Conservation (phyloP, 768 basidiomycete species). For the Megacollybia marginata region DNA sequence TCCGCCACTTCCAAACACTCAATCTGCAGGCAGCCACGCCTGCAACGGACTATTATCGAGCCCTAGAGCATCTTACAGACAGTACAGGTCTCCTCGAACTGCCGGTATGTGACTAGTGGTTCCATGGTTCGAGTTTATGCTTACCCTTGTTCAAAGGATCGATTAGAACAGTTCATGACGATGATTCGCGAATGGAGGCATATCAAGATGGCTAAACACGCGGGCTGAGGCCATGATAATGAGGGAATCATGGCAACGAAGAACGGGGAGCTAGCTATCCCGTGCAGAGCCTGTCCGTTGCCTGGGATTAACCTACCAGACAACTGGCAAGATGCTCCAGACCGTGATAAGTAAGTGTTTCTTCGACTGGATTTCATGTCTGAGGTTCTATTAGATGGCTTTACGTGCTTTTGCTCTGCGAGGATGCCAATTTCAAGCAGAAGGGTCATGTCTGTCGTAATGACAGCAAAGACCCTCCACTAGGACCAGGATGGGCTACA, state of each 20-base stretch:
- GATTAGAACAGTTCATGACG: conserved; percentile 6
- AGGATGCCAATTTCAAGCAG: too few species aligned
- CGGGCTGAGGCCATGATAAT: conserved; percentile 17
- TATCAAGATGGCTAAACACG: conserved; percentile 18
- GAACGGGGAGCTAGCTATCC: conserved; percentile 18
- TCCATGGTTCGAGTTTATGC: background rate
- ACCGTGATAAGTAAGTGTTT: too few species aligned
- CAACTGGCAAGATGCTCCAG: too few species aligned
- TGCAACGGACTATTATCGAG: background rate
- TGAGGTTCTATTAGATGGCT: too few species aligned
- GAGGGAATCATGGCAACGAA: conserved; percentile 10
- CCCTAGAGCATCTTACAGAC: background rate
- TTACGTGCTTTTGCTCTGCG: too few species aligned
- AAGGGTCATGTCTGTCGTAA: too few species aligned
- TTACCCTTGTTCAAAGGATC: background rate
- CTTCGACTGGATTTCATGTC: too few species aligned
- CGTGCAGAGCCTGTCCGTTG: conserved; percentile 28
- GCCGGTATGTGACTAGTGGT: background rate
- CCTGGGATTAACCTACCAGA: conserved; percentile 6
- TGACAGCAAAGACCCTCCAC: too few species aligned
- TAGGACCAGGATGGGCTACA: too few species aligned
- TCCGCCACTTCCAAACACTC: background rate
- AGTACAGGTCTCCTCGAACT: background rate
- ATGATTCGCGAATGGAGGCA: conserved; percentile 14
- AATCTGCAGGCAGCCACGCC: background rate